Base-by-base conservation (phyloP, 73 alveolate genomes). In the Paramecium tetraurelia region DNA sequence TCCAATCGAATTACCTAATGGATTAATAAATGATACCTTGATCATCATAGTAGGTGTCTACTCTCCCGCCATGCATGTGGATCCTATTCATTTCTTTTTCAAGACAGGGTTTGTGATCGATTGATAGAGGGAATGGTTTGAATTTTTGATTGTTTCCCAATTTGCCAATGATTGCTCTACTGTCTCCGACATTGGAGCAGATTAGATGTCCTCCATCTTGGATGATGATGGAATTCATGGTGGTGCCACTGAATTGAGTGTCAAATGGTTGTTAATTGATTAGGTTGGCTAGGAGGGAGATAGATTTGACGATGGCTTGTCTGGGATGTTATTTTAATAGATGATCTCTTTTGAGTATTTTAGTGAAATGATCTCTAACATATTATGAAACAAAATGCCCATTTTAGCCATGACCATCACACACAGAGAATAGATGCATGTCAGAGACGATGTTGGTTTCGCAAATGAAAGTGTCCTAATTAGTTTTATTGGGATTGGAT, bases 21-120 rank as follows among this genome's bases (percentile, higher is more conserved):
- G 21, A 38, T 72, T 16, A 9, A 53, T 21, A 40, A 4, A 46
- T 80, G 21, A 21, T 38, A 69, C 94, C 94, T 83, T 80, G 72
- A 75, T 92, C 94, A 36, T 94, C 97, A 89, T 94, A 92, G 85
- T 86, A 95, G 7, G 98, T 95, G 57, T 94, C 95, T 21, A 98
- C 95, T 95, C 99, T 97, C 21, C 99, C 99, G 12, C 98, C 97
- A 46, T 92, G 85, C 44, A 53, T 29, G 75, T 86, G 84, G 21
- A 98, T 96, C 92, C 99, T 96, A 69, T 86, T 92, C 95, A 69
- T 90, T 94, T 98, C 99, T 63, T 92, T 88, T 2, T 95, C 96
- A 3, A 86, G 58, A 57, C 86, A 95, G 12, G 99, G 99, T 86
- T 98, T 98, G 84, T 98, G 99, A 89, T 98, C 99, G 14, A 71